A percentile compares a stretch with the other conserved stretches of the same genome.
Evolutionary conservation across 1,284 basidiomycete species (phyloP).

Genomic region (Cutaneotrichosporon sp.): DNA sequence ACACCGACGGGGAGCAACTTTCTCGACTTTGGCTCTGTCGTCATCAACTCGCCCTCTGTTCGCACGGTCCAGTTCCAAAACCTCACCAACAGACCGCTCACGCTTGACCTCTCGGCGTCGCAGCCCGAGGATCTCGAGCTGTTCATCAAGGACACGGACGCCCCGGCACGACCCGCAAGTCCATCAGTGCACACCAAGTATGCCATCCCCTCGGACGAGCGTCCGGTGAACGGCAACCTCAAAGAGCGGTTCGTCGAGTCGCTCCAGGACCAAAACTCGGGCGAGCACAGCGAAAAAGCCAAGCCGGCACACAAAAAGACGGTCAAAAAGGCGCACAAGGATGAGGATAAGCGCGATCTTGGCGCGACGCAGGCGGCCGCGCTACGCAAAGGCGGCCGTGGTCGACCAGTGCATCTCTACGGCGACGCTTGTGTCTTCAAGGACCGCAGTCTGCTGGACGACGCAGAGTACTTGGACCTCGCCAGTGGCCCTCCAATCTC

Average conservation of each 20-base stretch:
- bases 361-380: constrained; percentile 40
- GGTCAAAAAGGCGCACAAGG: constrained; percentile 8
- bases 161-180: constrained; percentile 5
- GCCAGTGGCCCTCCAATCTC: constrained; percentile 49
- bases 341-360: constrained; percentile 19
- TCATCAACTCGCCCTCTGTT: constrained; percentile 50
- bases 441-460: constrained; percentile 48
- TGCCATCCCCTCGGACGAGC: constrained; percentile 2
- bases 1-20: constrained; percentile 53
- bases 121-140: constrained; percentile 52
- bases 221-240: constrained; percentile 23
- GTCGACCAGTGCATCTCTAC: constrained; percentile 48
- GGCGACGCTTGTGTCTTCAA: constrained; percentile 51
- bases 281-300: constrained; percentile 7
- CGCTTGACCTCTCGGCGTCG: constrained; percentile 50
- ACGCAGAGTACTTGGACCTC: constrained; percentile 51
- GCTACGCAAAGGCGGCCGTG: constrained; percentile 50
- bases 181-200: background rate
- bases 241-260: constrained; percentile 53
- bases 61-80: constrained; percentile 52
- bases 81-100: constrained; percentile 39
- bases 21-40: constrained; percentile 52
- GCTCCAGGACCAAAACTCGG: constrained; percentile 29
- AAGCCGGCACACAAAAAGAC: constrained; percentile 14
- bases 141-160: constrained; percentile 46